Evolutionary conservation across 768 basidiomycete species (phyloP), one percentile per base, ranked within the genome.

Genomic region (Mycena vulgaris): DNA sequence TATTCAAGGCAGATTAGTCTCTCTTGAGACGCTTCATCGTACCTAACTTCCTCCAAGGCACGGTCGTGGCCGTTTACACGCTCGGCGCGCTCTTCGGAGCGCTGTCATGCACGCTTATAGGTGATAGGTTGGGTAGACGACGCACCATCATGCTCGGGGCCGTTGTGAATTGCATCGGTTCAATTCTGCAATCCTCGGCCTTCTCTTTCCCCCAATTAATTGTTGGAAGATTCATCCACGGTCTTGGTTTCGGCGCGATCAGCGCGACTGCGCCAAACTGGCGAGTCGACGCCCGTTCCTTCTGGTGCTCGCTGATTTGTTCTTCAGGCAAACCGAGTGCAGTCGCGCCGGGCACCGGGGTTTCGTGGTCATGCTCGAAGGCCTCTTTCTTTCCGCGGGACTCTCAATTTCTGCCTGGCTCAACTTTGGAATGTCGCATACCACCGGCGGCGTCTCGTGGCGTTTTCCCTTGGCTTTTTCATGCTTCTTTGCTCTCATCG

Each of bases 171-270:
- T 85, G 89, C 55, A 80, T 89, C 39, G 91, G 91, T 8, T 89
- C 89, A 9, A 88, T 90, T 64, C 80, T 92, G 16, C 90, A 92
- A 74, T 77, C 87, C 17, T 80, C 89, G 6, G 86, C 90, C 3
- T 89, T 83, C 66, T 84, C 86, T 66, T 91, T 90, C 67, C 82
- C 87, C 0, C 90, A 91, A 73, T 84, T 92, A 69, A 83, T 91
- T 48, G 88, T 91, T 19, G 90, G 89, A 5, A 85, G 90, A 13
- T 83, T 89, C 63, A 73, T 90, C 49, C 90, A 89, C 4, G 90
- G 91, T 19, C 72, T 91, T n/a, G 90, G 91, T 10, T 67, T 73
- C 35, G 72, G 68, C 17, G 56, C 45, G 11, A 67, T 73, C 31
- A 73, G 72, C 49, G 68, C 72, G 17, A 73, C 72, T 5, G 72